Percentiles rank a stretch among this genome's conserved stretches.
phyloP scores from a whole-genome alignment of 2,329 filamentous ascomycete genomes.

The Colletotrichum caudatum region DNA sequence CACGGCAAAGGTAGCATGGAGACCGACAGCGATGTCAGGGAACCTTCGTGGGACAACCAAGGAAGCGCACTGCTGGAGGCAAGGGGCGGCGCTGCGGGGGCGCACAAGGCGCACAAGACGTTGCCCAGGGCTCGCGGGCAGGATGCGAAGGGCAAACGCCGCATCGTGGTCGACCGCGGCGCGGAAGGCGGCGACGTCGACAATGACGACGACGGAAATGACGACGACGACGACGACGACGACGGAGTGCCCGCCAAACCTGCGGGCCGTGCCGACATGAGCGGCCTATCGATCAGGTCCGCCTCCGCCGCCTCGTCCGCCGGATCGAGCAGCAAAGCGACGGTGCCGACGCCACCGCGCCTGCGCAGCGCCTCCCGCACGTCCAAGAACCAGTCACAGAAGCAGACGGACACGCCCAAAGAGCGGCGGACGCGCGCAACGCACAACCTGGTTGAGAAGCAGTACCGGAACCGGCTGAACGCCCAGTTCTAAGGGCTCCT shows the following conservation, averaged over 20 bases:
- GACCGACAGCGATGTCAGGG: constrained; percentile 29
- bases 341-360: constrained; percentile 37
- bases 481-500: constrained; percentile 50
- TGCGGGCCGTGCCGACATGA: constrained; percentile 29
- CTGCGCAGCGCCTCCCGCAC: constrained; percentile 49
- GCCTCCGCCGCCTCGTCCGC: constrained; percentile 23
- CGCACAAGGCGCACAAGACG: not conserved
- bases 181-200: constrained; percentile 12
- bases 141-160: constrained; percentile 38
- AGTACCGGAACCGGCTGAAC: constrained; percentile 51
- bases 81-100: not conserved
- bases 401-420: constrained; percentile 46
- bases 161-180: constrained; percentile 19
- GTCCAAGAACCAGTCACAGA: constrained; percentile 47
- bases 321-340: constrained; percentile 35
- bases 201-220: constrained; percentile 3
- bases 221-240: not conserved
- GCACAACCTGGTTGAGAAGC: constrained; percentile 51
- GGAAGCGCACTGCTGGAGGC: constrained; percentile 7
- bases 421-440: constrained; percentile 49
- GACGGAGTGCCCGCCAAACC: constrained; percentile 32
- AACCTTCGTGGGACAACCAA: constrained; percentile 32
- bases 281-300: constrained; percentile 30
- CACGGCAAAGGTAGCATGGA: constrained; percentile 38
- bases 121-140: constrained; percentile 8